Base-by-base conservation (phyloP, 805 yeast species). In the Priceomyces haplophilus region DNA sequence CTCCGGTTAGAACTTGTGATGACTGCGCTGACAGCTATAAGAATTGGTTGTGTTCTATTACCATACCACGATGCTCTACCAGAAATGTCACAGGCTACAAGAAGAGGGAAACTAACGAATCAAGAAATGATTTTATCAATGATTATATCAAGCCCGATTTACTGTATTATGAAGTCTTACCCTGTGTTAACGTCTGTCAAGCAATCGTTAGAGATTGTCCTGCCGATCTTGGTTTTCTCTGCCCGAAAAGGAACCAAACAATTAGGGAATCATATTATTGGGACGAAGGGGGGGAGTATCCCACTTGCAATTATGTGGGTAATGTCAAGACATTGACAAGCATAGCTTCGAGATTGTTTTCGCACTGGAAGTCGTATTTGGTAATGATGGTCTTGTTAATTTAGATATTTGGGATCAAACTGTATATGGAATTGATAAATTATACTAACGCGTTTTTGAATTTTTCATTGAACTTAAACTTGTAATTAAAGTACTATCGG, bases 1-100 rank as follows among this genome's bases (percentile, higher is more conserved):
- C 97, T 1, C 88, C 95, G 7, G 55, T 91, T 18, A 61, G 79
- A 30, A 72, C 83, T 0, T 91, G 99, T 56, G 72, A 68, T 11
- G 81, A 87, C 54, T 91, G 99, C 59, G 73, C 75, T 1, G 50
- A 59, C 1, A 73, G 90, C 1, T 91, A 91, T 60, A 80, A 79
- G 53, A 73, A 82, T 53, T 91, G 99, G 99, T 72, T 93, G 15
- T 91, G 99, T 64, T 74, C 95, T 0, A 88, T 88, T 3, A 72
- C 88, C 0, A 86, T 91, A 4, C 98, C 98, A 0, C 69, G 97
- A 23, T 91, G 99, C 54, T 72, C 87, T 1, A 80, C 84, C 11
- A 49, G 58, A 11, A 57, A 75, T 5, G 46, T 64, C 7, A 52
- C 72, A 0, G 77, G 76, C 5, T 82, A 75, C 57, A 59, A 62